Percentiles rank a stretch among this genome's conserved stretches.
Conservation (phyloP, 345 rosid species). For the Melaleuca quinquenervia region DNA sequence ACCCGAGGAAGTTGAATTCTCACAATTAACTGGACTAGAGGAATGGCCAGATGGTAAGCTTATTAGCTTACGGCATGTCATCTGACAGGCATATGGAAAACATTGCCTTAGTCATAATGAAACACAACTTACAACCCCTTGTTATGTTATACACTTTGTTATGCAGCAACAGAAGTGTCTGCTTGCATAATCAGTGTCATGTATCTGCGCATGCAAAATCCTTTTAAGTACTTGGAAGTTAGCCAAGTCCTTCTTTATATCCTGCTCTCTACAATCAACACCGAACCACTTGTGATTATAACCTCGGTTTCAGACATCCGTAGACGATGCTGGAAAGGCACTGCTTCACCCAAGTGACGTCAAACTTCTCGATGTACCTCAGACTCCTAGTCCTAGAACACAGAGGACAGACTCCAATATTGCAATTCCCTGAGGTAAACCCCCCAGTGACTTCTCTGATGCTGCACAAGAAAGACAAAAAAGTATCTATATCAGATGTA, state of each 20-base stretch:
- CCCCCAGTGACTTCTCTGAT: no score
- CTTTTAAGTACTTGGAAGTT: neutral
- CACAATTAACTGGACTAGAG: neutral
- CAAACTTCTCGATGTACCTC: neutral
- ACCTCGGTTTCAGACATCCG: neutral
- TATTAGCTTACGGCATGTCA: neutral
- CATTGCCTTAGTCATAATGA: neutral
- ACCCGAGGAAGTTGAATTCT: neutral
- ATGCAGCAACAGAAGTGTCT: neutral
- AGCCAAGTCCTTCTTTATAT: neutral
- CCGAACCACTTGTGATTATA: neutral
- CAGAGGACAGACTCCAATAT: no score
- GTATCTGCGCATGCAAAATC: neutral
- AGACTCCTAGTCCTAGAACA: no score
- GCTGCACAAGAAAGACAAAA: no score
- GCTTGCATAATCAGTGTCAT: neutral
- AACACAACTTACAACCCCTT: neutral
- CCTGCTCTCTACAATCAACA: neutral
- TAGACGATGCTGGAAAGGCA: neutral
- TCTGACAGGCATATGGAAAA: neutral
- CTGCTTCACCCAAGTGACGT: neutral
- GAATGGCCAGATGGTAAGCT: neutral
- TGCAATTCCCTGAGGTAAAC: no score
- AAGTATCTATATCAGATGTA: no score
- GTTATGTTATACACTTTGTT: neutral